Evolutionary conservation across 2,329 filamentous ascomycete species (phyloP), one percentile per base, ranked within the genome.

Genomic region (Trichoderma sp.): DNA sequence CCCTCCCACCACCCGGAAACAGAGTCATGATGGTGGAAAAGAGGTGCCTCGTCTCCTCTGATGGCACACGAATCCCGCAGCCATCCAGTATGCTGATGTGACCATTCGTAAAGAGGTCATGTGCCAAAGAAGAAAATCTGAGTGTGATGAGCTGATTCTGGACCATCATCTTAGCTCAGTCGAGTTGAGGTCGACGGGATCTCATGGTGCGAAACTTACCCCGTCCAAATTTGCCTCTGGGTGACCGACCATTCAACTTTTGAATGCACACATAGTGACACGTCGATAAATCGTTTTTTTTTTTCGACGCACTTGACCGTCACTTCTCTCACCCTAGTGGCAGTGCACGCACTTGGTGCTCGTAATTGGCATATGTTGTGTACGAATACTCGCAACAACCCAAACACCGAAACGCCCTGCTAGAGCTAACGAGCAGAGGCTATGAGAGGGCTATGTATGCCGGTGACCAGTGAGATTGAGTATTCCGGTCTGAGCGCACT

Each of bases 141-240:
- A 53, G 18, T 47, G 30, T 30, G 32, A 43, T 34, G 53, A 43
- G 64, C 30, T 39, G 30, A 39, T 34, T 24, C 32, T 34, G 57
- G n/a, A n/a, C 18, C 28, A 70, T 69, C 12, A 53, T 60, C 66
- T 70, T 57, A 53, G 66, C 66, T 70, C 65, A 60, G 26, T 26
- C 24, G 36, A 28, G 36, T 28, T 26, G 57, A 43, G 15, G 18
- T 14, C 15, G 24, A 24, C 18, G 51, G 26, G 32, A 58, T 21
- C 32, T n/a, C 21, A 15, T 43, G 26, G 53, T 67, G 56, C 24
- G 53, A 39, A 58, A 14, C 32, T 7, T 43, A 21, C 24, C 51
- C 11, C 15, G 64, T 67, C 32, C 51, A 8, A 34, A 12, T 34
- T 57, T 47, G 47, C 28, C 26, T 65, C 51, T 60, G 51, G 47